Percentiles rank a stretch among this genome's conserved stretches.
Conservation (phyloP, 331 rosid genomes). For the Quercus lobata region DNA sequence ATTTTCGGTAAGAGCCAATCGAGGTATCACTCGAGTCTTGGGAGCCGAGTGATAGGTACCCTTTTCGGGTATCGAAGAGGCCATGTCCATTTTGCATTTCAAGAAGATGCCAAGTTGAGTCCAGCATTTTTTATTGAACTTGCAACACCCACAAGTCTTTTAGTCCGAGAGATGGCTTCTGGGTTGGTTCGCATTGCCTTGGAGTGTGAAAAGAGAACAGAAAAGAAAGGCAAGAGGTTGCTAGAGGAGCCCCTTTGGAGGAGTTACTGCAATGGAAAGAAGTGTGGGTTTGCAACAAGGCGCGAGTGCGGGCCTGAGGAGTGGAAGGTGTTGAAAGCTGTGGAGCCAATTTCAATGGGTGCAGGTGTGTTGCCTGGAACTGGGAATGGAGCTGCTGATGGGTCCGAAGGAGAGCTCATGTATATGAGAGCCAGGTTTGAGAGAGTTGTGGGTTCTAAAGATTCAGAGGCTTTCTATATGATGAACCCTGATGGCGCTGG, state of each 20-base stretch:
- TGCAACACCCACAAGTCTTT: slow-evolving; percentile 66
- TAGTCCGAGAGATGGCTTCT: slow-evolving; percentile 83
- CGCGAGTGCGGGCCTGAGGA: slow-evolving; percentile 67
- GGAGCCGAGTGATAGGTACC: slow-evolving; percentile 59
- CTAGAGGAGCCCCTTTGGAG: slow-evolving; percentile 68
- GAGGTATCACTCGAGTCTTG: slow-evolving; percentile 18
- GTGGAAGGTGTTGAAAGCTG: slow-evolving; percentile 72
- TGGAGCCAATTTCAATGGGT: slow-evolving; percentile 80
- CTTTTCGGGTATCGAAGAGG: slow-evolving; percentile 81
- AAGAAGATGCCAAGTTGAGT: slow-evolving; percentile 49
- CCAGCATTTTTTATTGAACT: slow-evolving; percentile 71
- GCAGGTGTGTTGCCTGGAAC: slow-evolving; percentile 69
- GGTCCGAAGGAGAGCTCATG: slow-evolving; percentile 65
- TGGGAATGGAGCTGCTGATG: slow-evolving; percentile 34
- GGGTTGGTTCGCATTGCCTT: slow-evolving; percentile 76
- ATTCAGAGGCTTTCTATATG: slow-evolving; percentile 88
- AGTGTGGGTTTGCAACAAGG: slow-evolving; percentile 59
- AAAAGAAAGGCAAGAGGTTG: slow-evolving; percentile 11
- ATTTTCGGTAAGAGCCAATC: slow-evolving; percentile 23
- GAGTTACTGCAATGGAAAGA: slow-evolving; percentile 81
- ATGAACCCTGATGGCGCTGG: slow-evolving; percentile 71
- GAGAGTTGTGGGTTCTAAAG: slow-evolving; percentile 81
- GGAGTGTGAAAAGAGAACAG: slow-evolving; percentile 55
- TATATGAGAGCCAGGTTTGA: slow-evolving; percentile 91
- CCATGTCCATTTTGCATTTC: slow-evolving; percentile 66